A percentile compares a stretch with the other conserved stretches of the same genome.
phyloP scores from a whole-genome alignment of 2,329 filamentous ascomycete genomes.

The Verticillium klebahnii region DNA sequence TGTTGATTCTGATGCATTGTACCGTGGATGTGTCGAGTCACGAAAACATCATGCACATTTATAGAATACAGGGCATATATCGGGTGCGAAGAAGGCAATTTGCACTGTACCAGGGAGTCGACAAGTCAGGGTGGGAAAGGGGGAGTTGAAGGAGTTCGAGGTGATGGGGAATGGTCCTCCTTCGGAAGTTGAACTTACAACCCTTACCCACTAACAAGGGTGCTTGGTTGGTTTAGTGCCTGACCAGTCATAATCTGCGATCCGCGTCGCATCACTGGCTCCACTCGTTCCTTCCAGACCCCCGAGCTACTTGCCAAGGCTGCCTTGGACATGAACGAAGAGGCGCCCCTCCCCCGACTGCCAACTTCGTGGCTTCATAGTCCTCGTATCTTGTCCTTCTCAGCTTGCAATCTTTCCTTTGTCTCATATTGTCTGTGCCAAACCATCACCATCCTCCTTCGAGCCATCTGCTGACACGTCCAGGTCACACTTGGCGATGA shows the following conservation, averaged over 20 bases:
- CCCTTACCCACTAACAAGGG: background rate
- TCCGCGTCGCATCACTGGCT: background rate
- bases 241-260: background rate
- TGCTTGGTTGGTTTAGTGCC: background rate
- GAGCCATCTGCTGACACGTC: background rate
- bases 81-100: conserved; percentile 8
- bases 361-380: too few species aligned
- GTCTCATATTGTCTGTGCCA: too few species aligned
- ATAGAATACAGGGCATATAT: background rate
- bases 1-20: background rate
- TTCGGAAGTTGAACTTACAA: background rate
- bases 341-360: too few species aligned
- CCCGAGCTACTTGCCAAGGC: too few species aligned
- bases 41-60: background rate
- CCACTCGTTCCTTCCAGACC: background rate
- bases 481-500: background rate
- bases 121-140: background rate
- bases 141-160: background rate
- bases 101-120: background rate
- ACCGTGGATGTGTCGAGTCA: background rate
- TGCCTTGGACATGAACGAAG: too few species aligned
- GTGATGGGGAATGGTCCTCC: background rate
- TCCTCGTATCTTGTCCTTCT: too few species aligned
- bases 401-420: too few species aligned
- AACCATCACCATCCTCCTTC: too few species aligned